Conservation (phyloP, 805 yeast genomes). For the Metschnikowia colocasiae region DNA sequence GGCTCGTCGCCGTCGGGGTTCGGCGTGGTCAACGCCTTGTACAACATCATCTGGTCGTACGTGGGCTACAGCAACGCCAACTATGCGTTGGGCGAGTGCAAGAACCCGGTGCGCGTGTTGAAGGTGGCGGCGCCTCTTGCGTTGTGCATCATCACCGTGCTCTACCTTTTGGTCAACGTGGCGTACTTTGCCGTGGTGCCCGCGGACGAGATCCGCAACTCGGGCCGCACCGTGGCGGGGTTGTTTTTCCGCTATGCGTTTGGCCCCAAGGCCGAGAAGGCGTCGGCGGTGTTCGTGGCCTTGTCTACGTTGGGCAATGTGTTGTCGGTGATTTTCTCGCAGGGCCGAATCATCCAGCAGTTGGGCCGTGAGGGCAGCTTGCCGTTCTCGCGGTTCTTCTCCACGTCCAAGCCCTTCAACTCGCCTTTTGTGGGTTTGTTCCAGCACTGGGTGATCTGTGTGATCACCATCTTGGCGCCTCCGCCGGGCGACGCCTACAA, state of each 20-base stretch:
- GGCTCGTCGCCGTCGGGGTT: conserved; percentile 57
- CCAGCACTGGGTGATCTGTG: conserved; percentile 74
- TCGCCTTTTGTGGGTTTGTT: conserved; percentile 71
- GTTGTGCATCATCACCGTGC: conserved; percentile 52
- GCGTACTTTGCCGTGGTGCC: conserved; percentile 84
- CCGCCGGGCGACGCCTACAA: conserved; percentile 89
- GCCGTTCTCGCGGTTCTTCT: conserved; percentile 70
- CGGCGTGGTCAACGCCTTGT: conserved; percentile 70
- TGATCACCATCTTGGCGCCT: conserved; percentile 65
- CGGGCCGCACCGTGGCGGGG: conserved; percentile 74
- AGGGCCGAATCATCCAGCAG: conserved; percentile 76
- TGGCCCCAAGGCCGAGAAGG: conserved; percentile 64
- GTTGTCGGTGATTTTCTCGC: conserved; percentile 73
- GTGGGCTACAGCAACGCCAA: conserved; percentile 82
- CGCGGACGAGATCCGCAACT: conserved; percentile 50
- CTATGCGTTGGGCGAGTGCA: conserved; percentile 77
- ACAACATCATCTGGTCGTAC: conserved; percentile 81
- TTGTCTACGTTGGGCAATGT: conserved; percentile 80
- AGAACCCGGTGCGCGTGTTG: conserved; percentile 66
- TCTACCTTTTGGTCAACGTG: conserved; percentile 73
- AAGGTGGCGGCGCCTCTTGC: conserved; percentile 75
- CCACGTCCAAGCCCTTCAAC: conserved; percentile 66
- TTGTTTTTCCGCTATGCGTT: conserved; percentile 70
- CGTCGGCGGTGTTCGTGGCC: conserved; percentile 77
- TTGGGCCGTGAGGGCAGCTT: conserved; percentile 78